phyloP scores from a whole-genome alignment of 306 rosid species.

The Cicer arietinum region DNA sequence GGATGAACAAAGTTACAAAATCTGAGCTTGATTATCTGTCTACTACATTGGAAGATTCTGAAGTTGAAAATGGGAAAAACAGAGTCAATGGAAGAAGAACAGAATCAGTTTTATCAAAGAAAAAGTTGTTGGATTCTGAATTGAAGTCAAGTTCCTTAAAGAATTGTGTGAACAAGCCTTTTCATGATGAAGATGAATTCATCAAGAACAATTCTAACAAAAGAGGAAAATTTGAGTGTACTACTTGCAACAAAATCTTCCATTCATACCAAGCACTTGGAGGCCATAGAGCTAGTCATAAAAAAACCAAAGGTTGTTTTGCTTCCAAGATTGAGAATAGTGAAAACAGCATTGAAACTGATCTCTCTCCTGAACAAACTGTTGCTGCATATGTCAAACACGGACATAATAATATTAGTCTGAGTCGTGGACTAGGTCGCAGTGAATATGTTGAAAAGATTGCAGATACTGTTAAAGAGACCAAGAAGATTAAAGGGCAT shows the following conservation, averaged over 20 bases:
- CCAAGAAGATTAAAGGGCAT: conserved; percentile 63
- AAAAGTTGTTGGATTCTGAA: conserved; percentile 30
- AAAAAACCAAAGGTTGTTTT: conserved; percentile 69
- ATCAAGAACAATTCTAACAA: conserved; percentile 48
- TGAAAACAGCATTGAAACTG: conserved; percentile 70
- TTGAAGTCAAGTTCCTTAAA: conserved; percentile 37
- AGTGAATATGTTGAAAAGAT: conserved; percentile 40
- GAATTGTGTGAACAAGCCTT: conserved; percentile 34
- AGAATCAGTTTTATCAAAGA: conserved; percentile 52
- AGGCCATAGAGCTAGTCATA: conserved; percentile 94
- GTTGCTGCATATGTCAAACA: no score
- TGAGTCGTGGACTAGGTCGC: background rate
- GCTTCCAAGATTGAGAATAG: conserved; percentile 64
- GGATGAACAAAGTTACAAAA: conserved; percentile 37
- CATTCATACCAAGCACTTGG: conserved; percentile 93
- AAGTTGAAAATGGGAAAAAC: conserved; percentile 43
- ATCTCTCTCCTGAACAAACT: conserved; percentile 48
- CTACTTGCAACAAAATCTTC: conserved; percentile 75
- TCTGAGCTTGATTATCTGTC: conserved; percentile 41
- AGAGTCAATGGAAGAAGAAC: conserved; percentile 44
- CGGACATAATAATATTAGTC: no score
- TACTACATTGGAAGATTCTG: conserved; percentile 49
- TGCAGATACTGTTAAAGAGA: conserved; percentile 16
- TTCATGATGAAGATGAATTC: conserved; percentile 47
- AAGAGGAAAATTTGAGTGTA: conserved; percentile 76